Percentiles rank a stretch among this genome's conserved stretches.
Conservation (phyloP, 1,284 basidiomycete genomes). For the Malassezia furfur region DNA sequence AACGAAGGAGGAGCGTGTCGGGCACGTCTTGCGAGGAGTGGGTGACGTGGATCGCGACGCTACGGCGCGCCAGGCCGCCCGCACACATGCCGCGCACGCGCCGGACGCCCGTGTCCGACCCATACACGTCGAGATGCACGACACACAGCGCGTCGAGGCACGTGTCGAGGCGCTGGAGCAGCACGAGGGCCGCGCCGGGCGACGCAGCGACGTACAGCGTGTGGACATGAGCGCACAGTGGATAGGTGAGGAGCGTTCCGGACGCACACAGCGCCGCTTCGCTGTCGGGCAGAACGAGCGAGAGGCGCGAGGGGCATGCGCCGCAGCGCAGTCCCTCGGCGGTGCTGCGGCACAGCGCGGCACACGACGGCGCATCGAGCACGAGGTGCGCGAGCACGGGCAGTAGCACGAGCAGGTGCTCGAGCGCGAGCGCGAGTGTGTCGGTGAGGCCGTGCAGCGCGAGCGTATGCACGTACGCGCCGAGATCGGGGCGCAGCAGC, state of each 20-base stretch:
- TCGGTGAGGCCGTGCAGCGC: background rate
- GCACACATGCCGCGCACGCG: too few species aligned
- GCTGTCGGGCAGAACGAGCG: background rate
- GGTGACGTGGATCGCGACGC: too few species aligned
- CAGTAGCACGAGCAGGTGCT: conserved; percentile 7
- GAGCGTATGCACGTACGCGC: background rate
- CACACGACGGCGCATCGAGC: background rate
- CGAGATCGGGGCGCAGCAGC: conserved; percentile 2
- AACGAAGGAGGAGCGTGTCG: background rate
- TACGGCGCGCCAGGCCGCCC: too few species aligned
- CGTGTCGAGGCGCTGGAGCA: background rate
- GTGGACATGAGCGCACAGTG: background rate
- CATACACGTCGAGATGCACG: too few species aligned
- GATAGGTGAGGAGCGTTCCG: background rate
- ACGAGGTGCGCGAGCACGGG: background rate
- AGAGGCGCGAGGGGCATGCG: background rate
- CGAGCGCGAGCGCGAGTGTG: background rate
- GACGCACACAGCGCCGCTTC: background rate
- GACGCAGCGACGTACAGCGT: background rate
- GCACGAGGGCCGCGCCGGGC: background rate
- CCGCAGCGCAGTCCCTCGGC: background rate
- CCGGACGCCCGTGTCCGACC: too few species aligned
- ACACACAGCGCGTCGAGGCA: too few species aligned
- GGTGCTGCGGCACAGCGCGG: conserved; percentile 1
- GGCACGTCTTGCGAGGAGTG: too few species aligned